Conservation (phyloP, 768 basidiomycete species). For the Phaeotremella skinneri region DNA sequence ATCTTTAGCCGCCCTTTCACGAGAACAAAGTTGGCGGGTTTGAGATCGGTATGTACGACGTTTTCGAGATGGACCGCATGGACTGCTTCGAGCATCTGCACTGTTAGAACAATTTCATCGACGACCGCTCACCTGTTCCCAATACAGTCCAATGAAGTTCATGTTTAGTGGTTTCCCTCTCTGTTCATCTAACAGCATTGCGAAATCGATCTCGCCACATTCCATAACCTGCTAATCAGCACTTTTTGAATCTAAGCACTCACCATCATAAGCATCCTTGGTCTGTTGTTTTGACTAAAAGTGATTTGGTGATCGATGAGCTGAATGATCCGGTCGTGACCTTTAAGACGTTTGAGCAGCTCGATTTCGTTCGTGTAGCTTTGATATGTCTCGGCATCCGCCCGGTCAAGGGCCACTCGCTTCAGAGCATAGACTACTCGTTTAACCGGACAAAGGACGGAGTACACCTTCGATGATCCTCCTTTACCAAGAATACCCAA, state of each 20-base stretch:
- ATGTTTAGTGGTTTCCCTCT: slow-evolving; percentile 80
- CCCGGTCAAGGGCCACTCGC: slow-evolving; percentile 82
- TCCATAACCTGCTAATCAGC: slow-evolving; percentile 72
- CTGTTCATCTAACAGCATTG: slow-evolving; percentile 77
- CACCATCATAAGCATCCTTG: slow-evolving; percentile 62
- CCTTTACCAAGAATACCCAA: slow-evolving; percentile 89
- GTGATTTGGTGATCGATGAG: slow-evolving; percentile 87
- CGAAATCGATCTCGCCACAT: slow-evolving; percentile 89
- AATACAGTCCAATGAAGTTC: slow-evolving; percentile 92
- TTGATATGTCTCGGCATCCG: slow-evolving; percentile 80
- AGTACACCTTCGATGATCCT: slow-evolving; percentile 92
- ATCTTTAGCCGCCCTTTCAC: slow-evolving; percentile 93
- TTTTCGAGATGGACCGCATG: slow-evolving; percentile 97
- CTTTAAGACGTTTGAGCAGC: slow-evolving; percentile 85
- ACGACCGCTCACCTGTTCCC: slow-evolving; percentile 77
- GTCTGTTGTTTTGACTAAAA: slow-evolving; percentile 62
- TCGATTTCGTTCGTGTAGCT: slow-evolving; percentile 97
- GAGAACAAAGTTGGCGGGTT: slow-evolving; percentile 96
- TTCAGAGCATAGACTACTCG: slow-evolving; percentile 83
- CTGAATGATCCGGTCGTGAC: slow-evolving; percentile 87
- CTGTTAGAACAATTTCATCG: neutral
- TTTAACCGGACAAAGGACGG: slow-evolving; percentile 72
- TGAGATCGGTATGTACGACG: slow-evolving; percentile 97
- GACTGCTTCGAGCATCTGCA: slow-evolving; percentile 97
- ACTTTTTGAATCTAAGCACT: slow-evolving; percentile 7